phyloP scores from a whole-genome alignment of 2,329 filamentous ascomycete genomes.

The Xylariaceae sp. region DNA sequence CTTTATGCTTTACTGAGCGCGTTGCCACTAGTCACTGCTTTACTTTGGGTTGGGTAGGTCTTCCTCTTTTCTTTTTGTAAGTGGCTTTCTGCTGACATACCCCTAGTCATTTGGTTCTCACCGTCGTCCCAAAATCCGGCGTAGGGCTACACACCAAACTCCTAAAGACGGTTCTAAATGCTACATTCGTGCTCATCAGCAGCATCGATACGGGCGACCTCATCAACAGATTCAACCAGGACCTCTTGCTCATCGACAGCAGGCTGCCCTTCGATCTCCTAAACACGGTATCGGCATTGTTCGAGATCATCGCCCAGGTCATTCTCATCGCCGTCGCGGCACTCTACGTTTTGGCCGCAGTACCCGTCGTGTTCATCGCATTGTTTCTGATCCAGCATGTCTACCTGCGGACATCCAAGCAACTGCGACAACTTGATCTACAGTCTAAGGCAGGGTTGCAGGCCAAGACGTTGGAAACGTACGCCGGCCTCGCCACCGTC shows the following conservation, averaged over 20 bases:
- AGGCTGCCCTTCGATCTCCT: constrained; percentile 27
- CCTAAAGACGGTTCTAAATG: constrained; percentile 51
- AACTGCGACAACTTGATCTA: constrained; percentile 54
- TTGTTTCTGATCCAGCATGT: constrained; percentile 50
- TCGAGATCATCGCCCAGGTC: constrained; percentile 46
- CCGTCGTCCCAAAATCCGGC: constrained; percentile 48
- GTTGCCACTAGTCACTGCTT: constrained; percentile 18
- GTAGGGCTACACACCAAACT: constrained; percentile 55
- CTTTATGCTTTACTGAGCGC: constrained; percentile 28
- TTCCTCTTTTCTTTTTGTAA: not conserved
- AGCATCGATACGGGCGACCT: constrained; percentile 35
- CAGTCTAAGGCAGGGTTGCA: constrained; percentile 56
- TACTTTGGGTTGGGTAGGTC: constrained; percentile 18
- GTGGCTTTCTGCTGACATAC: constrained; percentile 48
- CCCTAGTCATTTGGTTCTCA: constrained; percentile 57
- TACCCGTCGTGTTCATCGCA: constrained; percentile 47
- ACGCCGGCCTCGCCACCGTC: constrained; percentile 51
- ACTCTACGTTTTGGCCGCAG: constrained; percentile 46
- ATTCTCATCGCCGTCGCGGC: constrained; percentile 50
- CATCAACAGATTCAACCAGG: constrained; percentile 39
- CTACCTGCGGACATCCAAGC: constrained; percentile 55
- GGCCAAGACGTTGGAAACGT: constrained; percentile 52
- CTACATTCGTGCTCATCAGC: constrained; percentile 33
- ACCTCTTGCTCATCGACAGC: constrained; percentile 36
- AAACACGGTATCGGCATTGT: constrained; percentile 27